Percentiles rank a stretch among this genome's conserved stretches.
These are phyloP conservation scores for Thalassiosira oceanica DNA, from an alignment of 352 stramenopile species.

Conservation along the genomic window DNA sequence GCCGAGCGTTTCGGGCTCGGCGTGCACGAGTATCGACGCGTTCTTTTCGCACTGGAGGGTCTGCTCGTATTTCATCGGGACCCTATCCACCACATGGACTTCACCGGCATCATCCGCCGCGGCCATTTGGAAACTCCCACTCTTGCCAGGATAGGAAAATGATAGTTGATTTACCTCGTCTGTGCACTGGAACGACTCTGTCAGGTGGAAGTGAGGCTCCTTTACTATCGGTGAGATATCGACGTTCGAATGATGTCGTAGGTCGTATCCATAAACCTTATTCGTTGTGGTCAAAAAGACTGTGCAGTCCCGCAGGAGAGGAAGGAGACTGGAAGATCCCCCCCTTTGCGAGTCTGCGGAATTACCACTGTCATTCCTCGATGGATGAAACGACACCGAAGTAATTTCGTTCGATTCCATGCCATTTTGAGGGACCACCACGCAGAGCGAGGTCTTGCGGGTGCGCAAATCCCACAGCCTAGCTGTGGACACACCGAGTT, in stretches of 20 bases:
- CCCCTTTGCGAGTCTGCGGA: conserved; percentile 2
- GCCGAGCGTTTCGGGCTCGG: conserved; percentile 34
- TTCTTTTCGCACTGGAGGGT: conserved; percentile 1
- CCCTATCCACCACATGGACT: conserved; percentile 37
- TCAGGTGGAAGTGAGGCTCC: conserved; percentile 38
- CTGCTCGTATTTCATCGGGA: conserved; percentile 12
- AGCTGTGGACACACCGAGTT: too few species aligned
- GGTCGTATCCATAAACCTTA: conserved; percentile 65
- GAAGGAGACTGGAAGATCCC: background rate
- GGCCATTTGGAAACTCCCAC: conserved; percentile 39
- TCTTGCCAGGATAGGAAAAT: conserved; percentile 28
- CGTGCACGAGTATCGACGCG: conserved; percentile 46
- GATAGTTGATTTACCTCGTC: conserved; percentile 78
- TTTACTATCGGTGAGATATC: conserved; percentile 44
- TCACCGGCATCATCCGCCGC: conserved; percentile 65
- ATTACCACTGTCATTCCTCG: conserved; percentile 21
- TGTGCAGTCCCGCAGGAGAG: conserved; percentile 1
- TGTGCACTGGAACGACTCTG: conserved; percentile 24
- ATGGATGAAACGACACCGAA: conserved; percentile 55
- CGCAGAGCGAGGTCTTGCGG: conserved; percentile 50
- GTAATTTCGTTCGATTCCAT: conserved; percentile 42
- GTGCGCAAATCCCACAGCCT: conserved; percentile 70
- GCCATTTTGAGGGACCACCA: conserved; percentile 16
- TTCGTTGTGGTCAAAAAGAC: conserved; percentile 8
- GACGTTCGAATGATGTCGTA: conserved; percentile 30